Evolutionary conservation across 768 basidiomycete species (phyloP).

Genomic region (Serpula lacrymans): DNA sequence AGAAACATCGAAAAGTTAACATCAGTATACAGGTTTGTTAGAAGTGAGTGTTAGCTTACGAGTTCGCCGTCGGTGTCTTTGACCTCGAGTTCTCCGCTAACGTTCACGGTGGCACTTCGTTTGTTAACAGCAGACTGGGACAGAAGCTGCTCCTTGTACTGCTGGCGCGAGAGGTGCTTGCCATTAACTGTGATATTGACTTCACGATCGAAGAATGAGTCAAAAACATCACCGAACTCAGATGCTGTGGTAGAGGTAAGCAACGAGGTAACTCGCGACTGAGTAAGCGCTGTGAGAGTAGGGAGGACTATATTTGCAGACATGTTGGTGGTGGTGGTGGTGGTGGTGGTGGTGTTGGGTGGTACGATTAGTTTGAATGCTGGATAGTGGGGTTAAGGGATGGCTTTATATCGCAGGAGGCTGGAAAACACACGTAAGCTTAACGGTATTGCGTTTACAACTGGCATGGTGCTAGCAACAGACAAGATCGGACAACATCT

Average conservation of each 20-base stretch:
- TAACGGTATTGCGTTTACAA: too few relatives aligned
- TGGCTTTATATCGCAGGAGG: too few relatives aligned
- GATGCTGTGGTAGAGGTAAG: constrained; percentile 34
- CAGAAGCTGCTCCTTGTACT: constrained; percentile 37
- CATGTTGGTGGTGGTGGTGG: constrained; percentile 16
- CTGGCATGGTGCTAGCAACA: too few relatives aligned
- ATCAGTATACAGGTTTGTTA: too few relatives aligned
- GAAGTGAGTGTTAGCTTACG: constrained; percentile 12
- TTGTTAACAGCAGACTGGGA: constrained; percentile 16
- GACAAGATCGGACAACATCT: too few relatives aligned
- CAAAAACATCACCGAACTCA: constrained; percentile 36
- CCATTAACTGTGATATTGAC: constrained; percentile 41
- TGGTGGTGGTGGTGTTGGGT: too few relatives aligned
- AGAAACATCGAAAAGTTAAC: too few relatives aligned
- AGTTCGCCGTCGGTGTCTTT: constrained; percentile 22
- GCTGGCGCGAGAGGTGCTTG: constrained; percentile 30
- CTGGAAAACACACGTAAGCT: too few relatives aligned
- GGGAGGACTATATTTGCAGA: constrained; percentile 33
- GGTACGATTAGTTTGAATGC: too few relatives aligned
- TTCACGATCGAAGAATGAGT: constrained; percentile 35
- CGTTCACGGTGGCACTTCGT: constrained; percentile 13
- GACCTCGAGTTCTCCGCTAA: constrained; percentile 25
- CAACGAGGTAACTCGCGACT: constrained; percentile 35
- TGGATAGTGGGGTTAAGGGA: too few relatives aligned
- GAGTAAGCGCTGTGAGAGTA: constrained; percentile 39